These are phyloP conservation scores for Lentinula aciculospora DNA, from an alignment of 768 basidiomycete species.

Conservation along the genomic window DNA sequence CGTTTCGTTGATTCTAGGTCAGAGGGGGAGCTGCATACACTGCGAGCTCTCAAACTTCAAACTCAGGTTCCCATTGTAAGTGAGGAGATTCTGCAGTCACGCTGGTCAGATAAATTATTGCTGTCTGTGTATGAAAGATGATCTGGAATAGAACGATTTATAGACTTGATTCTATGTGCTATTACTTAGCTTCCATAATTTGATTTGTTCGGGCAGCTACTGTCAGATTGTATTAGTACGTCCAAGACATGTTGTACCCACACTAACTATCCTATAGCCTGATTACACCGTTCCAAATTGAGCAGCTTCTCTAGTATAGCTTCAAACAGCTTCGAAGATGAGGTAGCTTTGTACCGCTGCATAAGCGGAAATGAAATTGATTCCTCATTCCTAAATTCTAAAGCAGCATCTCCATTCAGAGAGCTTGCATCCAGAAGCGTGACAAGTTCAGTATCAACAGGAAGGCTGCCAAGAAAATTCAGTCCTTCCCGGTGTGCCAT, in stretches of 20 bases:
- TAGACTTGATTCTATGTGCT: no score
- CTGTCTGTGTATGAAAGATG: background rate
- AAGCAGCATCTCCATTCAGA: slow-evolving; percentile 16
- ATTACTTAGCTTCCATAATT: no score
- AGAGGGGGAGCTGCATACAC: background rate
- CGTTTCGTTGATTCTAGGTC: slow-evolving; percentile 27
- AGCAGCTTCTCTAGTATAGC: slow-evolving; percentile 35
- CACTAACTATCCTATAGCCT: no score
- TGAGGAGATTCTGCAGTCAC: background rate
- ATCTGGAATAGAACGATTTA: no score
- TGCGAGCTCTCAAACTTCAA: slow-evolving; percentile 23
- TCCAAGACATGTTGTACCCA: no score
- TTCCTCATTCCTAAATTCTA: background rate
- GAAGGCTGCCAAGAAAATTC: slow-evolving; percentile 79
- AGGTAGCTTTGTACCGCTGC: slow-evolving; percentile 58
- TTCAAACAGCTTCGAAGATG: slow-evolving; percentile 64
- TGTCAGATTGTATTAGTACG: no score
- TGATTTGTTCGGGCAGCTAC: no score
- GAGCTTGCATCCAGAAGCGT: slow-evolving; percentile 72
- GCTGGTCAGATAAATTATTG: background rate
- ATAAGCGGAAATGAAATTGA: slow-evolving; percentile 42
- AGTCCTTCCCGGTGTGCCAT: slow-evolving; percentile 76
- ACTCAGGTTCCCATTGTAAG: slow-evolving; percentile 16
- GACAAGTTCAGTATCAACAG: slow-evolving; percentile 90
- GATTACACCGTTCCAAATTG: background rate